A percentile compares a stretch with the other conserved stretches of the same genome.
These are phyloP conservation scores for Hypomyces perniciosus DNA, from an alignment of 2,329 filamentous ascomycete species.

Conservation along the genomic window DNA sequence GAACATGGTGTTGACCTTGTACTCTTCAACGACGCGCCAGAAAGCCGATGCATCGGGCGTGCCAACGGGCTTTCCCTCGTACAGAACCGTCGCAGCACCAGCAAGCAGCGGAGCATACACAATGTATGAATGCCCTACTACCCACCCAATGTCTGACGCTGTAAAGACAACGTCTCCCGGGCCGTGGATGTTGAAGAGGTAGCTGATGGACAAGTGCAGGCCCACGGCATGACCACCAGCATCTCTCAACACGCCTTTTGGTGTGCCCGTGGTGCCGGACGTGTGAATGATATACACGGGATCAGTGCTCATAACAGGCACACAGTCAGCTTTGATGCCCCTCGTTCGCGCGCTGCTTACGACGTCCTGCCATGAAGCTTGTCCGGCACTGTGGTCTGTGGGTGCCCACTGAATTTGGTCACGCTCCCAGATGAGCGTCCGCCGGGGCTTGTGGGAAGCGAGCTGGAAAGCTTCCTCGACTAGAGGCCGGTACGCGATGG, in stretches of 20 bases:
- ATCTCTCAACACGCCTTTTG: conserved; percentile 78
- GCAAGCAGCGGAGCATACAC: conserved; percentile 81
- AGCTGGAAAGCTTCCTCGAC: conserved; percentile 66
- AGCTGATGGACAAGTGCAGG: conserved; percentile 72
- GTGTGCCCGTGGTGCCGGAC: conserved; percentile 72
- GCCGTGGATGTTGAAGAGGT: conserved; percentile 75
- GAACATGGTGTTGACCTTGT: conserved; percentile 77
- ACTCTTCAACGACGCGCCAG: conserved; percentile 80
- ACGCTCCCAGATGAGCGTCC: conserved; percentile 78
- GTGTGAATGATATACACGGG: conserved; percentile 90
- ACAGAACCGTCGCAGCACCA: conserved; percentile 80
- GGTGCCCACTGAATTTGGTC: conserved; percentile 69
- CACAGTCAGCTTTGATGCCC: conserved; percentile 63
- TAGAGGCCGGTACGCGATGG: conserved; percentile 69
- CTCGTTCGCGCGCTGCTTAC: conserved; percentile 64
- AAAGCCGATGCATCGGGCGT: conserved; percentile 84
- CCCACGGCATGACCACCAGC: conserved; percentile 85
- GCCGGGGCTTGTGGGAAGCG: conserved; percentile 64
- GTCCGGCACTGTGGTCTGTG: conserved; percentile 58
- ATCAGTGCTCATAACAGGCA: conserved; percentile 72
- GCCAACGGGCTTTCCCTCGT: conserved; percentile 89
- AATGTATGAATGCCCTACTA: conserved; percentile 65
- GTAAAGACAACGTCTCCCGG: conserved; percentile 72
- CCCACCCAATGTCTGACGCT: conserved; percentile 88
- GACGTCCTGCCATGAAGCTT: conserved; percentile 74